Conservation (phyloP, 768 basidiomycete species). For the Psilocybe cubensis region DNA sequence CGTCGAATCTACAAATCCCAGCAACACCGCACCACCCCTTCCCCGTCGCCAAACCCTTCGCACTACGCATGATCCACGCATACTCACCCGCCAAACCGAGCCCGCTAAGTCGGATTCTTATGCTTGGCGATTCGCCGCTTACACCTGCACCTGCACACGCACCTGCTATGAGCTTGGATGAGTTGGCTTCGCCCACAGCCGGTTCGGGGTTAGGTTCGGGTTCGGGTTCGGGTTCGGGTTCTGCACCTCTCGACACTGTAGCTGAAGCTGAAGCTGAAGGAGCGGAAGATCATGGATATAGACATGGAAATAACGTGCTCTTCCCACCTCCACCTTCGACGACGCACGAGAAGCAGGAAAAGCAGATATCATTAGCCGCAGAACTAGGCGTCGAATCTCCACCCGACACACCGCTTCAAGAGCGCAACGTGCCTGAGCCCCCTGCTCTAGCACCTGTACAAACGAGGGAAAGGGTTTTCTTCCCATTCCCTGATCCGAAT, state of each 20-base stretch:
- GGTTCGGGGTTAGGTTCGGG: too few relatives aligned
- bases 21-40: conserved; percentile 51
- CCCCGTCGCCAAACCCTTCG: conserved; percentile 74
- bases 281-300: conserved; percentile 32
- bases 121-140: conserved; percentile 66
- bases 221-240: too few relatives aligned
- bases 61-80: conserved; percentile 72
- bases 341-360: too few relatives aligned
- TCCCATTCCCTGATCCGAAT: conserved; percentile 33
- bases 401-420: conserved; percentile 56
- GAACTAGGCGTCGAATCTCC: conserved; percentile 50
- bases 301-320: conserved; percentile 17
- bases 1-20: conserved; percentile 21
- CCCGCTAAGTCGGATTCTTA: conserved; percentile 78
- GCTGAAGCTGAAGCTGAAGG: conserved; percentile 40
- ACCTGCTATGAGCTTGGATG: conserved; percentile 32
- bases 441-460: conserved; percentile 4
- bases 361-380: conserved; percentile 42
- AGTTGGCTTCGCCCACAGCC: conserved; percentile 22
- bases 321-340: too few relatives aligned
- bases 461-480: conserved; percentile 23
- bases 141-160: too few relatives aligned
- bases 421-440: conserved; percentile 37
- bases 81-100: conserved; percentile 84
- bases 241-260: too few relatives aligned